A percentile compares a stretch with the other conserved stretches of the same genome.
Conservation (phyloP, 1,139 yeast genomes). For the Petasospora rhodanensis region DNA sequence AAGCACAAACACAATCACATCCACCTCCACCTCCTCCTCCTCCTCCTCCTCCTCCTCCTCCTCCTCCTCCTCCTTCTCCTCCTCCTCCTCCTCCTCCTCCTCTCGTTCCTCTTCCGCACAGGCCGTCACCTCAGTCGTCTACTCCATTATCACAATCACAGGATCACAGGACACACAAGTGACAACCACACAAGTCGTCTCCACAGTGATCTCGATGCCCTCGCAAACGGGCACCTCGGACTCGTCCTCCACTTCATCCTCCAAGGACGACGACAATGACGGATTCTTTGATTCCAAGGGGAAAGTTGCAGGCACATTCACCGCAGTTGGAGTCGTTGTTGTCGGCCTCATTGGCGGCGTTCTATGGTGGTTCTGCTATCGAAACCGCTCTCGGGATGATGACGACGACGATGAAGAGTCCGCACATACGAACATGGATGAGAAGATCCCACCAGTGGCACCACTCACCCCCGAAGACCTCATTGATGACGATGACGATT, state of each 20-base stretch:
- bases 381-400: slow-evolving; percentile 22
- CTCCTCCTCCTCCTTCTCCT: neutral
- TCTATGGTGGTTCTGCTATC: slow-evolving; percentile 24
- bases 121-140: slow-evolving; percentile 24
- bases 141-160: slow-evolving; percentile 28
- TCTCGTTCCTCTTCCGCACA: slow-evolving; percentile 10
- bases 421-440: slow-evolving; percentile 7
- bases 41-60: slow-evolving; percentile 8
- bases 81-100: slow-evolving; percentile 3
- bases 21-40: slow-evolving; percentile 10
- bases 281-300: slow-evolving; percentile 34
- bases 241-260: slow-evolving; percentile 2
- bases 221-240: no score
- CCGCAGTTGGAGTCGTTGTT: slow-evolving; percentile 32
- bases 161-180: slow-evolving; percentile 23
- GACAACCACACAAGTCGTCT: slow-evolving; percentile 26
- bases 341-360: slow-evolving; percentile 21
- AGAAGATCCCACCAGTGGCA: slow-evolving; percentile 7
- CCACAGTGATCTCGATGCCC: slow-evolving; percentile 23
- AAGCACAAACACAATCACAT: no score
- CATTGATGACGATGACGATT: slow-evolving; percentile 14
- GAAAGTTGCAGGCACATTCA: slow-evolving; percentile 36
- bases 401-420: slow-evolving; percentile 13
- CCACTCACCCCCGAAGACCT: slow-evolving; percentile 7
- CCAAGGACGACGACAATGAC: slow-evolving; percentile 4